Conservation (phyloP, 169 alveolate species). For the Eimeria sp. region DNA sequence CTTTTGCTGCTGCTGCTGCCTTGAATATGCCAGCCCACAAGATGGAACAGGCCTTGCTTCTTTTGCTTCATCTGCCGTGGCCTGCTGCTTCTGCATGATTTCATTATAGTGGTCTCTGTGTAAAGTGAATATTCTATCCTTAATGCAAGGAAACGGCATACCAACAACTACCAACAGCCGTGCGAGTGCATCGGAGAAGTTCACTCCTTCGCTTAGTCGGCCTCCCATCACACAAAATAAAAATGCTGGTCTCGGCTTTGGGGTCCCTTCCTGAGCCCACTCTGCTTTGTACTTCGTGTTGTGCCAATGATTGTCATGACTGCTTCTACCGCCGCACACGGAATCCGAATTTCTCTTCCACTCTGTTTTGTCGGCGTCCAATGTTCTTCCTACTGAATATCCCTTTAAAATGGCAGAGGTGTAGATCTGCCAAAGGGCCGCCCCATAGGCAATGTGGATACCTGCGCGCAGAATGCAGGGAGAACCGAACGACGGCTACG, state of each 20-base stretch:
- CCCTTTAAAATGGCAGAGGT: slow-evolving; percentile 8
- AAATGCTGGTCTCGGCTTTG: slow-evolving; percentile 4
- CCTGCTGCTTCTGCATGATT: neutral
- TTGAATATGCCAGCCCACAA: neutral
- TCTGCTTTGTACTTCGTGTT: neutral
- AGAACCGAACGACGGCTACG: neutral
- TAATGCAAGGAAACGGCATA: slow-evolving; percentile 95
- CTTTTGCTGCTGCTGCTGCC: slow-evolving; percentile 31
- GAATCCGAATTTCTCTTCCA: neutral
- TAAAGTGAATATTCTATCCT: slow-evolving; percentile 50
- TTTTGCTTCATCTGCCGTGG: neutral
- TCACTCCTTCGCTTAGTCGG: slow-evolving; percentile 98
- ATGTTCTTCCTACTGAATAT: neutral
- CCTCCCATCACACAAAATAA: slow-evolving; percentile 94
- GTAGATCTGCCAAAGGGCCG: slow-evolving; percentile 49
- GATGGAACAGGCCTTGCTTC: neutral
- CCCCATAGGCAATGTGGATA: slow-evolving; percentile 22
- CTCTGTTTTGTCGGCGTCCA: neutral
- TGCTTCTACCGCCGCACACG: neutral
- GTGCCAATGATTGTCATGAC: neutral
- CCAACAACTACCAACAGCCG: slow-evolving; percentile 97
- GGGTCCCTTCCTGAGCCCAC: neutral
- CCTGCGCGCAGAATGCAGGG: neutral
- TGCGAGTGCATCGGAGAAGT: slow-evolving; percentile 97
- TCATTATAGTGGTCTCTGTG: slow-evolving; percentile 33